These are phyloP conservation scores for Geranium rotundifolium DNA, from an alignment of 345 rosid species.

Conservation along the genomic window DNA sequence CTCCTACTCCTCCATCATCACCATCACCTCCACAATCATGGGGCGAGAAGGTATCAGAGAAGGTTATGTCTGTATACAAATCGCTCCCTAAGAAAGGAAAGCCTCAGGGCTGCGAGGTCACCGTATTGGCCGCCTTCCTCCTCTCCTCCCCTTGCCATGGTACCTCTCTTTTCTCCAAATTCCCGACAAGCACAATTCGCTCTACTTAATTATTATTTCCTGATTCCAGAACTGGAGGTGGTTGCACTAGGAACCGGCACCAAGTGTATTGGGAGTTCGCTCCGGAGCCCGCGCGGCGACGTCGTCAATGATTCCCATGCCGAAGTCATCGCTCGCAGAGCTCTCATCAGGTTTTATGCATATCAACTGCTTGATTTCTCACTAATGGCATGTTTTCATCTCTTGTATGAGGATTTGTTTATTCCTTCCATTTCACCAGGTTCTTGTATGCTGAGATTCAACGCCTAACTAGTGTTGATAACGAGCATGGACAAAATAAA, in stretches of 20 bases:
- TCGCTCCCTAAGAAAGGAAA: constrained; percentile 82
- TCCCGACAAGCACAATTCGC: not conserved
- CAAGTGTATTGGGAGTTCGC: constrained; percentile 59
- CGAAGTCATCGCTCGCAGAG: constrained; percentile 70
- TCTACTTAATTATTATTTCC: not conserved
- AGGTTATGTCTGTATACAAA: constrained; percentile 35
- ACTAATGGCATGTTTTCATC: too few species aligned
- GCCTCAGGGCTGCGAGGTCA: constrained; percentile 87
- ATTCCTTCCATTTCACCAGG: constrained; percentile 24
- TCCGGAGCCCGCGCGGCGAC: constrained; percentile 59
- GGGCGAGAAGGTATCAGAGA: constrained; percentile 47
- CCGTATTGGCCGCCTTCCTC: constrained; percentile 71
- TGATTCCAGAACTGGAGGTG: constrained; percentile 43
- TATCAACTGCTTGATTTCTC: too few species aligned
- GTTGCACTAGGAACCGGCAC: constrained; percentile 84
- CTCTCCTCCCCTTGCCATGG: constrained; percentile 70
- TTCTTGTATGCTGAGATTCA: constrained; percentile 62
- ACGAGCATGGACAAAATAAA: constrained; percentile 5
- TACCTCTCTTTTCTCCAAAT: not conserved
- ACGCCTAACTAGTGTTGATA: constrained; percentile 11
- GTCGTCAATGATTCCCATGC: constrained; percentile 87
- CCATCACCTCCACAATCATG: constrained; percentile 6
- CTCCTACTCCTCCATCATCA: not conserved
- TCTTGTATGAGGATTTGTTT: not conserved
- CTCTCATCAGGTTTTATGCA: constrained; percentile 74